A percentile compares a stretch with the other conserved stretches of the same genome.
phyloP scores from a whole-genome alignment of 2,329 filamentous ascomycete genomes.

The Acrodontium crateriforme region DNA sequence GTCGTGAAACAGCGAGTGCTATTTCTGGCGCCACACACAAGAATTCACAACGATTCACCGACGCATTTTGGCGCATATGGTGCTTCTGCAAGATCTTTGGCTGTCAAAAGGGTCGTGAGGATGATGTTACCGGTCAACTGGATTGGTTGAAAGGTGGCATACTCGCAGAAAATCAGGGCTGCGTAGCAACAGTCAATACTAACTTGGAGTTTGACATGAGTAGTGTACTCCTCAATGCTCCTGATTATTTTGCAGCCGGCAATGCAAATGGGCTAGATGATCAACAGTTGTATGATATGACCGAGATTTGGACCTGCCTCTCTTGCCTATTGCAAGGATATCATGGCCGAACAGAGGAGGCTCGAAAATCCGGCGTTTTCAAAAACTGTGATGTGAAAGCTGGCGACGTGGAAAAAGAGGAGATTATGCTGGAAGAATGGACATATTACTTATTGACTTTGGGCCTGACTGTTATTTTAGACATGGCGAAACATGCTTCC shows the following conservation, averaged over 20 bases:
- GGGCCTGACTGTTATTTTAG: constrained; percentile 42
- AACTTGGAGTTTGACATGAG: constrained; percentile 35
- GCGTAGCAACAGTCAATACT: constrained; percentile 32
- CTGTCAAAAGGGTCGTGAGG: constrained; percentile 41
- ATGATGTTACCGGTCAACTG: constrained; percentile 45
- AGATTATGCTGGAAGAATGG: constrained; percentile 47
- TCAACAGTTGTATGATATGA: constrained; percentile 49
- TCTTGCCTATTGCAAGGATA: constrained; percentile 42
- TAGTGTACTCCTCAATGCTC: constrained; percentile 41
- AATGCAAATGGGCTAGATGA: constrained; percentile 41
- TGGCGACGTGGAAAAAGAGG: constrained; percentile 38
- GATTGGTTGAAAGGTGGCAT: constrained; percentile 49
- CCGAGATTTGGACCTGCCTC: constrained; percentile 50
- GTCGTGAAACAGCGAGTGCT: constrained; percentile 41
- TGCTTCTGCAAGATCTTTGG: constrained; percentile 53
- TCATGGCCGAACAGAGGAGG: constrained; percentile 40
- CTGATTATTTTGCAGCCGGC: constrained; percentile 44
- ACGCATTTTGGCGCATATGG: constrained; percentile 53
- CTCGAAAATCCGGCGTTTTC: constrained; percentile 42
- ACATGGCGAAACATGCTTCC: constrained; percentile 30
- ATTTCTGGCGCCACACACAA: constrained; percentile 34
- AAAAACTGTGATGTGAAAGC: constrained; percentile 32
- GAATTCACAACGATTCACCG: constrained; percentile 38
- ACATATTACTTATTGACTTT: constrained; percentile 45
- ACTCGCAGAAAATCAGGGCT: constrained; percentile 35